These are phyloP conservation scores for Gonium pectorale DNA, from an alignment of 139 green algal species.

Conservation along the genomic window DNA sequence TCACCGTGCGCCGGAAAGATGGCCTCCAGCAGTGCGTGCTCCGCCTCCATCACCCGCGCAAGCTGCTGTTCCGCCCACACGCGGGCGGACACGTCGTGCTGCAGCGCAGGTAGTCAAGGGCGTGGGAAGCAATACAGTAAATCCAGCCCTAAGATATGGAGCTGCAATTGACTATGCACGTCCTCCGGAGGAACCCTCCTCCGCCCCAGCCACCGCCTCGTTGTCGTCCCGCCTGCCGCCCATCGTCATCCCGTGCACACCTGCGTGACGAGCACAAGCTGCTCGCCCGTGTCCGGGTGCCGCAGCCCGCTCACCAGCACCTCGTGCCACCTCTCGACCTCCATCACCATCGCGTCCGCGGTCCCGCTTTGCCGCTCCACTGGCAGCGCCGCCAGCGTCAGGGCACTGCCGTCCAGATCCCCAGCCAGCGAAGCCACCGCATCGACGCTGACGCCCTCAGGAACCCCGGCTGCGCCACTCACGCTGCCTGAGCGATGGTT, in stretches of 20 bases:
- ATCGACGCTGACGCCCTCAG: too few relatives aligned
- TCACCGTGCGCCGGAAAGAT: conserved; percentile 24
- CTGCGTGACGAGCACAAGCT: conserved; percentile 24
- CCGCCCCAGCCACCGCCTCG: too few relatives aligned
- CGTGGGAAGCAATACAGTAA: too few relatives aligned
- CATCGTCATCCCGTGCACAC: too few relatives aligned
- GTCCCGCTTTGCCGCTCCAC: background rate
- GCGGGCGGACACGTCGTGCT: conserved; percentile 27
- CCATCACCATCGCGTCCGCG: too few relatives aligned
- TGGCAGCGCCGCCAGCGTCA: background rate
- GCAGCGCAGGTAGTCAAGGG: too few relatives aligned
- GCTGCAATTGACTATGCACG: too few relatives aligned
- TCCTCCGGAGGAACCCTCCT: too few relatives aligned
- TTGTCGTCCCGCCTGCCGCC: too few relatives aligned
- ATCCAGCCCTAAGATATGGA: too few relatives aligned
- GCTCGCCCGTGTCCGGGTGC: conserved; percentile 20
- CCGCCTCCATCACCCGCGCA: conserved; percentile 26
- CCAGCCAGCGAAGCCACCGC: too few relatives aligned
- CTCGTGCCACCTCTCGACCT: conserved; percentile 23
- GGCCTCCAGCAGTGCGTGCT: conserved; percentile 28
- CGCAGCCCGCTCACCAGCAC: conserved; percentile 12
- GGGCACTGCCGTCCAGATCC: background rate
- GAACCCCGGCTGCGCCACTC: too few relatives aligned
- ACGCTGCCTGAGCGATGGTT: background rate
- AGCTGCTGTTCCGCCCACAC: conserved; percentile 33